Evolutionary conservation across 1,284 basidiomycete genomes (phyloP).

Genomic region (Chalciporus sp.): DNA sequence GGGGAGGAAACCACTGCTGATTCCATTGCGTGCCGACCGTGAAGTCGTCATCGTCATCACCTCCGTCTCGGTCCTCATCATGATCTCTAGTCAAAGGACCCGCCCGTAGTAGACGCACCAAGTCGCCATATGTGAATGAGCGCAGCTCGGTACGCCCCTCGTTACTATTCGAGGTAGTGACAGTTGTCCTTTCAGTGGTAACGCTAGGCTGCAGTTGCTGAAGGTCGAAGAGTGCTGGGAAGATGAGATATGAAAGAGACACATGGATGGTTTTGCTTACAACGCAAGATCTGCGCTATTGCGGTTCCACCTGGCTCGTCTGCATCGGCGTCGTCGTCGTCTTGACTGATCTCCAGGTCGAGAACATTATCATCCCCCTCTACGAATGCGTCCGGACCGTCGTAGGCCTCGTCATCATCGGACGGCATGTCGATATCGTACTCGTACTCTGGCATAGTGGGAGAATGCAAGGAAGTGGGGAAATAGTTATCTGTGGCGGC

Average conservation of each 20-base stretch:
- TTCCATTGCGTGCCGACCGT: constrained; percentile 29
- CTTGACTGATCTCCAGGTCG: constrained; percentile 25
- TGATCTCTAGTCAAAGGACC: constrained; percentile 16
- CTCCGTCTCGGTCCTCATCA: constrained; percentile 42
- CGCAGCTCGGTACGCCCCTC: constrained; percentile 1
- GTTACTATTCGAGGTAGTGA: constrained; percentile 34
- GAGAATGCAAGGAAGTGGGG: not conserved
- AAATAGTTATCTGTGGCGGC: constrained; percentile 3
- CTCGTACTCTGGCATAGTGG: constrained; percentile 28
- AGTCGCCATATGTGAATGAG: constrained; percentile 21
- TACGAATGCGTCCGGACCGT: constrained; percentile 32
- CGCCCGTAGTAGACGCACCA: constrained; percentile 23
- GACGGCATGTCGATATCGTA: constrained; percentile 28
- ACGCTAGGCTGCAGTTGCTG: constrained; percentile 31
- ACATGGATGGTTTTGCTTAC: constrained; percentile 31
- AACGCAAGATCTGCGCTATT: constrained; percentile 38
- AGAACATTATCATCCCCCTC: constrained; percentile 34
- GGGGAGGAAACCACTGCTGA: constrained; percentile 47
- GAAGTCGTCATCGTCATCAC: constrained; percentile 40
- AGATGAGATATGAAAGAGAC: constrained; percentile 1
- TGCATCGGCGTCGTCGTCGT: constrained; percentile 16
- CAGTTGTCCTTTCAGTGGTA: constrained; percentile 29
- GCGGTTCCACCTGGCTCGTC: constrained; percentile 19
- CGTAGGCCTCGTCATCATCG: constrained; percentile 36
- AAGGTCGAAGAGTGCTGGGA: constrained; percentile 46